Base-by-base conservation (phyloP, 176 grass and related monocot genomes). In the Oryza meyeriana region DNA sequence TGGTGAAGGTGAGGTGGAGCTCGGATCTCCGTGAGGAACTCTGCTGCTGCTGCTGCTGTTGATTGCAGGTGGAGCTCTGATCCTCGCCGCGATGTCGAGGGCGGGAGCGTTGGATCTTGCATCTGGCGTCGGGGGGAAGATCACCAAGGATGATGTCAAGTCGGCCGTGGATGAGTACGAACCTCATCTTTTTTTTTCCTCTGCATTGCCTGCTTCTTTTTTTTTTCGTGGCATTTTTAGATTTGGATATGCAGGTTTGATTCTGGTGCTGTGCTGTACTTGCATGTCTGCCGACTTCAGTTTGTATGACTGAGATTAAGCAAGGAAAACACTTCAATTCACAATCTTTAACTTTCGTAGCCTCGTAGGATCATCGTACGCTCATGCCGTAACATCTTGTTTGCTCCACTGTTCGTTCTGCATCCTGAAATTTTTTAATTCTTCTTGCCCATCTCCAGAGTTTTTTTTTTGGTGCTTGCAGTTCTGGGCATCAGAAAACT, bases 121-220 rank as follows among this genome's bases (percentile, higher is more conserved):
- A 11, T 77, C 81, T 10, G 91, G 80, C 71, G 31, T 92, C 12
- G 91, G 91, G 67, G 91, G 91, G 38, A 89, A 89, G 66, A 92
- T 92, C 66, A 3, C 48, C 59, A 92, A 87, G 87, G 87, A 78
- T 12, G 87, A 84, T 8, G 77, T 92, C 63, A 86, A 89, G 47
- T 92, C 91, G 2, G 91, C 91, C 13, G 87, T 89, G 39, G 87
- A 92, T 29, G 86, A 92, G 91, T 92, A 84, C 2, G 81, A 57
- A 41, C 41, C 71, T 74, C 24, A 22, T 66, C n/a, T 40, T 62
- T 3, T 58, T 9, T 62, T 3, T 58, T 9, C 8, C 29, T 41
- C 63, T 61, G 41, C 16, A 32, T 24, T 50, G 47, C 18, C 20
- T 85, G 32, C 42, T 50, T 50, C 17, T 59, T 59, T 11, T 59